Percentiles rank a stretch among this genome's conserved stretches.
Conservation (phyloP, 805 yeast genomes). For the Tanozyma kutaoensis region DNA sequence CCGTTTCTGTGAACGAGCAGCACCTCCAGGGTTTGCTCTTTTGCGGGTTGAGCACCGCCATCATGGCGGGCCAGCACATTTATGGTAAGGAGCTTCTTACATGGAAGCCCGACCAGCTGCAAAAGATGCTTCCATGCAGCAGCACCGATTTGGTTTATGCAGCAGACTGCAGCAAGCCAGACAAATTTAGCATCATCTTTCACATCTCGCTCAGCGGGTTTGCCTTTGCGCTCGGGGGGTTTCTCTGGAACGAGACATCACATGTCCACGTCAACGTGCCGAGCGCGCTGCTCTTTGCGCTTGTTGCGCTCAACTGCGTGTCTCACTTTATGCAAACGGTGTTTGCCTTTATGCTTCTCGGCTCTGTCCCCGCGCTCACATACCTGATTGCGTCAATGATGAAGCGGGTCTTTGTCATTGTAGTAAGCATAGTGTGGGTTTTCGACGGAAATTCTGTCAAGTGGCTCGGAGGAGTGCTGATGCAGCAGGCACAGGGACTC, state of each 20-base stretch:
- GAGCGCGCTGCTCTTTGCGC: no score
- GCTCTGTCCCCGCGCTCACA: conserved; percentile 71
- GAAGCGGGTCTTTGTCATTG: conserved; percentile 77
- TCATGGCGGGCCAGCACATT: conserved; percentile 78
- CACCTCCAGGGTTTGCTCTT: conserved; percentile 51
- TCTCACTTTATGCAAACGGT: conserved; percentile 73
- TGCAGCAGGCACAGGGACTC: conserved; percentile 36
- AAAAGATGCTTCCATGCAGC: no score
- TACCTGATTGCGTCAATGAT: conserved; percentile 80
- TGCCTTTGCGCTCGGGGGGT: conserved; percentile 58
- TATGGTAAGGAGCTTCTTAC: conserved; percentile 73
- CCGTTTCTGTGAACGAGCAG: conserved; percentile 2
- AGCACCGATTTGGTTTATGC: background rate
- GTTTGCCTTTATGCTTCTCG: conserved; percentile 69
- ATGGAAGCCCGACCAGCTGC: conserved; percentile 7
- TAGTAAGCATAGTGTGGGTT: conserved; percentile 50
- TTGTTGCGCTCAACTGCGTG: conserved; percentile 50
- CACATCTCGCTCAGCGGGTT: conserved; percentile 72
- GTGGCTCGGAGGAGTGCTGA: conserved; percentile 24
- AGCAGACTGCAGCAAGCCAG: conserved; percentile 32
- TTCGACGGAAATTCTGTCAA: conserved; percentile 24
- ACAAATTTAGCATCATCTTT: conserved; percentile 66
- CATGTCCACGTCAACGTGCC: conserved; percentile 5
- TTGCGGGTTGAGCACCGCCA: conserved; percentile 54
- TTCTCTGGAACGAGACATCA: conserved; percentile 50